Base-by-base conservation (phyloP, 371 early-diverging fungal genomes). In the Funneliformis caledonium region DNA sequence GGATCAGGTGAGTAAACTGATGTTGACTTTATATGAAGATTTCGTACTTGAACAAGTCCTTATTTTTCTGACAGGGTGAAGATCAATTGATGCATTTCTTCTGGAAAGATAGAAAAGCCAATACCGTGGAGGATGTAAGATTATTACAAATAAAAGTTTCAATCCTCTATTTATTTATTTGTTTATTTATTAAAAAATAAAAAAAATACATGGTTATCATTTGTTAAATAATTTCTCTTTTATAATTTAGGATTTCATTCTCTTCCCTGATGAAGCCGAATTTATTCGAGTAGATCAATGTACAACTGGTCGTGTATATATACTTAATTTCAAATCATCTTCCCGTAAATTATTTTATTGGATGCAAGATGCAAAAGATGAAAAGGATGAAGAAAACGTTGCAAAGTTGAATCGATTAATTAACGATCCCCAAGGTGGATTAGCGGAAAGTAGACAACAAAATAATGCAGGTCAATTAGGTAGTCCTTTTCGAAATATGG, bases 251-350 rank as follows among this genome's bases (percentile, higher is more conserved):
- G 92, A 92, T 83, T 84, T 94, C 56, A 94, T 95, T 56, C 87
- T 95, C 75, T 93, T 95, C 78, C 93, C 94, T 19, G 94, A 91
- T 47, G 96, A 95, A 80, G 93, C 94, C 22, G 90, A 91, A 68
- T 84, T 94, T n/a, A 83, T 88, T 19, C 86, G 85, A 12, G 94
- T 95, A 4, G 77, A 83, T 59, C 88, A 94, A 83, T 91, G 91
- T 79, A 89, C 94, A 9, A 89, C 88, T 47, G 96, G 91, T 9
- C 93, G 95, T 68, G 95, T 94, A 0, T 90, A 91, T 82, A 84
- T 93, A 56, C 87, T 96, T 48, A 89, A 91, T 83, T 95, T 93
- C 85, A 91, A 91, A 84, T 91, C 94, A 0, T 93, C 94, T 4
- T 86, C 87, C 79, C 91, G 91, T 83, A 90, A 91, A 56, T 83